These are phyloP conservation scores for Debaryomyces hansenii DNA, from an alignment of 805 yeast species.

Conservation along the genomic window DNA sequence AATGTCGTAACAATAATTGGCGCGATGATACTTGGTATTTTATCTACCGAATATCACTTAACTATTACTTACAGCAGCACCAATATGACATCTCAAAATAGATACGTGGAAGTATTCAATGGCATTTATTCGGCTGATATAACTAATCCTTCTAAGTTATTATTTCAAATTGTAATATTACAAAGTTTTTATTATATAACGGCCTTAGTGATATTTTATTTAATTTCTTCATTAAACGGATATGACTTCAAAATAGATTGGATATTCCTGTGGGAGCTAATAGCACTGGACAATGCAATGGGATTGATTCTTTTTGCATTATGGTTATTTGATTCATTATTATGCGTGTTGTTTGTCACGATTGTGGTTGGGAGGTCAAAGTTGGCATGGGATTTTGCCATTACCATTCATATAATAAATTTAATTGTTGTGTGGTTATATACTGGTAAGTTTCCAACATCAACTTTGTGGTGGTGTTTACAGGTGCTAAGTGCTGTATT, in stretches of 20 bases:
- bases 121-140: conserved; percentile 24
- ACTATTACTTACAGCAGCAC: not conserved
- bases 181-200: conserved; percentile 78
- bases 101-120: conserved; percentile 26
- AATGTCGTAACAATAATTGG: not conserved
- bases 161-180: conserved; percentile 69
- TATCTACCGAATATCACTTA: not conserved
- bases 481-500: conserved; percentile 68
- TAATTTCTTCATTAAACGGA: conserved; percentile 70
- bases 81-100: conserved; percentile 12
- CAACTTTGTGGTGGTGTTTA: conserved; percentile 80
- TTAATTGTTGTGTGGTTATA: conserved; percentile 66
- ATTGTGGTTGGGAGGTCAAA: conserved; percentile 89
- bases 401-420: conserved; percentile 87
- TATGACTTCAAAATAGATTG: conserved; percentile 64
- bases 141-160: conserved; percentile 32
- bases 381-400: conserved; percentile 93
- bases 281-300: conserved; percentile 72
- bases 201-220: conserved; percentile 64
- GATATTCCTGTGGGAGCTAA: conserved; percentile 78
- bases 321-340: conserved; percentile 82
- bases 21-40: not conserved
- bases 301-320: conserved; percentile 73
- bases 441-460: conserved; percentile 66
- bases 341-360: conserved; percentile 83